phyloP scores from a whole-genome alignment of 2,329 filamentous ascomycete species.

The Stemphylium vesicarium region DNA sequence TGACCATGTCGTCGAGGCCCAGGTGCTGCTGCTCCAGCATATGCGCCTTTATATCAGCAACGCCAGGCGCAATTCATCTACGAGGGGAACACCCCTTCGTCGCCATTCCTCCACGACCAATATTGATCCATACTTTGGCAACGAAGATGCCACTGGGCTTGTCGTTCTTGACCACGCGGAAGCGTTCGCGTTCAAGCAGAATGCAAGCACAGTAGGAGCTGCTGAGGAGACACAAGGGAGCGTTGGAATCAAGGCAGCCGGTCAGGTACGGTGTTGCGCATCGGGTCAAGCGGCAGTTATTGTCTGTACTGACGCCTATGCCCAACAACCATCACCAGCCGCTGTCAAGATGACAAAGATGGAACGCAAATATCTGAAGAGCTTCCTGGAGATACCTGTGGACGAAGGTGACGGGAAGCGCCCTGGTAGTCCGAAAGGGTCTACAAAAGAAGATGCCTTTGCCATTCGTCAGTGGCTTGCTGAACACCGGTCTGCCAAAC shows the following conservation, averaged over 20 bases:
- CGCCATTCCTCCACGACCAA: conserved; percentile 34
- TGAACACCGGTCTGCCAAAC: conserved; percentile 52
- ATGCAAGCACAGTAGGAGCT: conserved; percentile 53
- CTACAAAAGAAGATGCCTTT: conserved; percentile 23
- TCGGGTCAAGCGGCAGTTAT: conserved; percentile 42
- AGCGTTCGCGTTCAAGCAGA: conserved; percentile 55
- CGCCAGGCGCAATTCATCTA: conserved; percentile 23
- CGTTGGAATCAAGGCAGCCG: conserved; percentile 40
- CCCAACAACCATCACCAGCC: conserved; percentile 17
- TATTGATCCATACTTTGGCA: conserved; percentile 33
- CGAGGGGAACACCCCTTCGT: conserved; percentile 30
- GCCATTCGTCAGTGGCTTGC: conserved; percentile 53
- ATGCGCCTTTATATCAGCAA: conserved; percentile 50
- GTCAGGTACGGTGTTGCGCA: conserved; percentile 45
- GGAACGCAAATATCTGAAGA: conserved; percentile 51
- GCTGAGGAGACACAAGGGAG: conserved; percentile 43
- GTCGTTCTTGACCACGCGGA: conserved; percentile 57
- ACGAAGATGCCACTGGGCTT: conserved; percentile 49
- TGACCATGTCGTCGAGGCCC: conserved; percentile 61
- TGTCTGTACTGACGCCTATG: conserved; percentile 25
- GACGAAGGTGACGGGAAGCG: conserved; percentile 21
- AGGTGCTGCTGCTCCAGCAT: conserved; percentile 59
- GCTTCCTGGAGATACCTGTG: conserved; percentile 46
- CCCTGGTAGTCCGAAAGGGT: conserved; percentile 1
- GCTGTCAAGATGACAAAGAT: conserved; percentile 43